Percentiles rank a stretch among this genome's conserved stretches.
These are phyloP conservation scores for Alternaria ethzedia DNA, from an alignment of 2,329 filamentous ascomycete species.

Conservation along the genomic window DNA sequence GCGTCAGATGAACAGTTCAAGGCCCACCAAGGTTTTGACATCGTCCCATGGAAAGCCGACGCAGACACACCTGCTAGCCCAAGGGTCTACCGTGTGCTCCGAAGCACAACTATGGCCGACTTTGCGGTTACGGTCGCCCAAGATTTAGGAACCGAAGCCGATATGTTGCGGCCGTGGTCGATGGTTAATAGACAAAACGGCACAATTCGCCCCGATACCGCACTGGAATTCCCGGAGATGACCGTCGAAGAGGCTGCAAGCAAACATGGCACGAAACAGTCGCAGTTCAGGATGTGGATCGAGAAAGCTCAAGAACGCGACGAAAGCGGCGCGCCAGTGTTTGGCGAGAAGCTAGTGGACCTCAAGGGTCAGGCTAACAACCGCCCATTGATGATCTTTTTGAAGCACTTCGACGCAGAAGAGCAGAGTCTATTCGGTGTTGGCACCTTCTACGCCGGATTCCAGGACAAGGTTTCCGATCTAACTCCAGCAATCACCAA, in stretches of 20 bases:
- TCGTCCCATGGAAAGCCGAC: slow-evolving; percentile 65
- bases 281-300: slow-evolving; percentile 80
- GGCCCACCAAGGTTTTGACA: slow-evolving; percentile 81
- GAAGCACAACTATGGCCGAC: slow-evolving; percentile 76
- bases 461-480: slow-evolving; percentile 86
- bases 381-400: slow-evolving; percentile 77
- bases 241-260: slow-evolving; percentile 69
- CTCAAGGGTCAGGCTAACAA: slow-evolving; percentile 59
- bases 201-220: slow-evolving; percentile 88
- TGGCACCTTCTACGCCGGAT: slow-evolving; percentile 85
- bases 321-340: slow-evolving; percentile 73
- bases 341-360: slow-evolving; percentile 69
- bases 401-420: slow-evolving; percentile 89
- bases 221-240: slow-evolving; percentile 77
- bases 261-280: slow-evolving; percentile 72
- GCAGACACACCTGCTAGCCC: slow-evolving; percentile 70
- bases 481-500: slow-evolving; percentile 77
- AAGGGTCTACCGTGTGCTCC: slow-evolving; percentile 73
- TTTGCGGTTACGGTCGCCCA: slow-evolving; percentile 74
- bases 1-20: slow-evolving; percentile 83
- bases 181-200: slow-evolving; percentile 99
- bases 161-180: slow-evolving; percentile 82
- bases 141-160: slow-evolving; percentile 71
- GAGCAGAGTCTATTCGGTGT: slow-evolving; percentile 77
- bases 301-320: slow-evolving; percentile 73